These are phyloP conservation scores for Arthrobotrys sphaeroides DNA, from an alignment of 2,329 filamentous ascomycete species.

Conservation along the genomic window DNA sequence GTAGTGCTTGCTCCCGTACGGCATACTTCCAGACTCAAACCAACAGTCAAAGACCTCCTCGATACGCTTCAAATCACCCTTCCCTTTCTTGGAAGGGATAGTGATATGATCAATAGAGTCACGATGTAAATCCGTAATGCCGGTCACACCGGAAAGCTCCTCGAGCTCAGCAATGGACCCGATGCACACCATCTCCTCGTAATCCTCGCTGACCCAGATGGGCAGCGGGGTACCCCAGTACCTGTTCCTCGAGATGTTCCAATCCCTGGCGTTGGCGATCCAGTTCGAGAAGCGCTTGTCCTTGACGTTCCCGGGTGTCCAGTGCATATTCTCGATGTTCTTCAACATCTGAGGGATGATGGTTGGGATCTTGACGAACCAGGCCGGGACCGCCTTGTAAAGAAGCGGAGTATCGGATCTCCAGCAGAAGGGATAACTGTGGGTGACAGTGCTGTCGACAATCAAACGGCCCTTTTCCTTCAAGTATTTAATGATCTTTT, in stretches of 20 bases:
- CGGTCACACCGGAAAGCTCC: constrained; percentile 85
- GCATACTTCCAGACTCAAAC: constrained; percentile 97
- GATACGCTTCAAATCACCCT: constrained; percentile 80
- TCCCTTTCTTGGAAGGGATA: constrained; percentile 88
- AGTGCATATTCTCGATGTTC: constrained; percentile 87
- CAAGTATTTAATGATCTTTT: constrained; percentile 88
- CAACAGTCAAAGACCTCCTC: constrained; percentile 96
- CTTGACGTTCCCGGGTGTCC: constrained; percentile 90
- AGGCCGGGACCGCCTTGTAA: constrained; percentile 88
- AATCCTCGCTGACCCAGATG: constrained; percentile 89
- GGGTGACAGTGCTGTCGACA: constrained; percentile 85
- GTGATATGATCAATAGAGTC: constrained; percentile 95
- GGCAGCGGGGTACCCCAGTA: constrained; percentile 97
- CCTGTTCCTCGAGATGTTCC: constrained; percentile 92
- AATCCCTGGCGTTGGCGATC: constrained; percentile 90
- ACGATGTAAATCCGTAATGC: constrained; percentile 85
- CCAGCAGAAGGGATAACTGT: constrained; percentile 94
- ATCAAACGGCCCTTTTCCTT: constrained; percentile 80
- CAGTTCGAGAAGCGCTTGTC: constrained; percentile 90
- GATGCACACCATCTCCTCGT: constrained; percentile 84
- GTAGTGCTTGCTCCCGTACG: constrained; percentile 88
- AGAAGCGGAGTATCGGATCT: constrained; percentile 95
- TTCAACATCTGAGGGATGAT: constrained; percentile 88
- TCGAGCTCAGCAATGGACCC: constrained; percentile 86
- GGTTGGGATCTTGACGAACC: constrained; percentile 89